Conservation (phyloP, 192 early-diverging fungal species). For the Pilobolus umbonatus region DNA sequence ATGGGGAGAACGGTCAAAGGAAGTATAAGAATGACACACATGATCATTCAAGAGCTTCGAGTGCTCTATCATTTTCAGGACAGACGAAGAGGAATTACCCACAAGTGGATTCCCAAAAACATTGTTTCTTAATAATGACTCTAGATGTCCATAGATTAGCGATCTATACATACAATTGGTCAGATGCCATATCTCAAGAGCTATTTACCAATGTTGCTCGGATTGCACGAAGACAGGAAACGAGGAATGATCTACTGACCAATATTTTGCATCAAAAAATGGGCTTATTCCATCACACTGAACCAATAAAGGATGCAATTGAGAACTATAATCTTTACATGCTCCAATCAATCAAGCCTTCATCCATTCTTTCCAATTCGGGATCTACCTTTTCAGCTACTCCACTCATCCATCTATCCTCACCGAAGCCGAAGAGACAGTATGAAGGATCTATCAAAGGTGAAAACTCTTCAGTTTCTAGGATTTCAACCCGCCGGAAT, state of each 20-base stretch:
- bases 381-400: background rate
- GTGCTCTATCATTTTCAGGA: background rate
- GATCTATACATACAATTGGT: constrained; percentile 50
- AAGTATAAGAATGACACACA: background rate
- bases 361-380: background rate
- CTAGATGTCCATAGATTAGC: constrained; percentile 41
- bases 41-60: constrained; percentile 15
- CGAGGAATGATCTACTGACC: constrained; percentile 40
- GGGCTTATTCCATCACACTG: constrained; percentile 52
- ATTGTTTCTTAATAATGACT: constrained; percentile 49
- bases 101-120: constrained; percentile 14
- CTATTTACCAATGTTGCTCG: constrained; percentile 38
- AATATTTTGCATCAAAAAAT: constrained; percentile 57
- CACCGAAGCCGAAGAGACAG: constrained; percentile 1
- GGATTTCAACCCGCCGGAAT: background rate
- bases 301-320: constrained; percentile 23
- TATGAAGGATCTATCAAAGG: constrained; percentile 2
- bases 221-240: constrained; percentile 44
- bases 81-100: background rate
- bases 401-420: constrained; percentile 1
- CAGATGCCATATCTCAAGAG: constrained; percentile 37
- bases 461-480: background rate
- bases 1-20: background rate
- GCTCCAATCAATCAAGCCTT: background rate
- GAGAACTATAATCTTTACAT: background rate